These are phyloP conservation scores for Dianthus caryophyllus DNA, from an alignment of 148 eudicot genomes.

Conservation along the genomic window DNA sequence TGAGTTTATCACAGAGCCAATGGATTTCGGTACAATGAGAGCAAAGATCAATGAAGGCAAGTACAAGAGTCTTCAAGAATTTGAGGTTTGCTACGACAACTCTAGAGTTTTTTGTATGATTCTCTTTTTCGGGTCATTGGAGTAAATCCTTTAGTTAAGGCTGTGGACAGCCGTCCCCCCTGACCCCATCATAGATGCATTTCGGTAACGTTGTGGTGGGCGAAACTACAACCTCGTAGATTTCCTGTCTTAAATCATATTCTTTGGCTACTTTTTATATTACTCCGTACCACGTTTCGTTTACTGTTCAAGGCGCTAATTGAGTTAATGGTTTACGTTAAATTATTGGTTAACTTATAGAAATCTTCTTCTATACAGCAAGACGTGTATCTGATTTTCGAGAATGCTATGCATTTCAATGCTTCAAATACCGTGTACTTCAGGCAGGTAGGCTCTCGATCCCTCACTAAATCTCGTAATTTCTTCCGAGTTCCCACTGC, in stretches of 20 bases:
- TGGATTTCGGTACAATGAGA: conserved; percentile 95
- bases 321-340: too few species aligned
- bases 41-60: conserved; percentile 87
- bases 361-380: conserved; percentile 41
- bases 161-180: not conserved
- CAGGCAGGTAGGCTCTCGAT: conserved; percentile 60
- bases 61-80: conserved; percentile 63
- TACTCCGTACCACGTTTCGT: not conserved
- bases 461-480: not conserved
- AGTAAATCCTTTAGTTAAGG: not conserved
- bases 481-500: not conserved
- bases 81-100: conserved; percentile 45
- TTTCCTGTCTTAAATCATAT: not conserved
- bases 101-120: too few species aligned
- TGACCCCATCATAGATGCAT: not conserved
- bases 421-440: conserved; percentile 56
- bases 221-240: not conserved
- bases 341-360: conserved; percentile 1
- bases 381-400: conserved; percentile 66
- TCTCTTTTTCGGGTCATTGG: not conserved
- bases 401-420: conserved; percentile 80
- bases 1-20: conserved; percentile 74
- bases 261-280: not conserved
- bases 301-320: too few species aligned
- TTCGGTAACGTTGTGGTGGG: conserved; percentile 33